phyloP scores from a whole-genome alignment of 2,329 filamentous ascomycete genomes.

The Pseudogymnoascus sp. region DNA sequence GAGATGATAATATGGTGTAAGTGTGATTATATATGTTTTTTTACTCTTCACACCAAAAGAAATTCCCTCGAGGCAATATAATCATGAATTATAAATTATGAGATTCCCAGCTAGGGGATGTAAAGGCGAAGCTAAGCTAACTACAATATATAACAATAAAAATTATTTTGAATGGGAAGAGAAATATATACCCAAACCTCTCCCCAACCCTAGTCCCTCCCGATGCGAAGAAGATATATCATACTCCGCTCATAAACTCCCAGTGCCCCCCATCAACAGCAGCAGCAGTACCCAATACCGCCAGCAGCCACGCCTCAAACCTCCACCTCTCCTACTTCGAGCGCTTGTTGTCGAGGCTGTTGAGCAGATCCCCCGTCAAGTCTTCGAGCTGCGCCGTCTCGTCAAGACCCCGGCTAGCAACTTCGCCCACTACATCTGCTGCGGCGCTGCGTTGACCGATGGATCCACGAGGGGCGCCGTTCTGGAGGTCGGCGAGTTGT shows the following conservation, averaged over 20 bases:
- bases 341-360: no score
- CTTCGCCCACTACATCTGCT: no score
- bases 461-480: no score
- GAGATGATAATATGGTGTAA: background rate
- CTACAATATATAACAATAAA: background rate
- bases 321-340: no score
- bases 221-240: no score
- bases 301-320: no score
- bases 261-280: background rate
- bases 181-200: background rate
- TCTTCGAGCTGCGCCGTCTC: no score
- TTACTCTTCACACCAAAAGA: background rate
- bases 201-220: background rate
- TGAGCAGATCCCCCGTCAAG: no score
- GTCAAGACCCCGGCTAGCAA: no score
- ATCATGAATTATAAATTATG: no score
- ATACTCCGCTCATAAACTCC: background rate
- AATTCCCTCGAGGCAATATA: background rate
- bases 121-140: background rate
- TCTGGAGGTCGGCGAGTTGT: no score
- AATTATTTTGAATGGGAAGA: background rate
- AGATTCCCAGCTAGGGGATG: background rate
- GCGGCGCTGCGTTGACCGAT: no score
- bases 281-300: background rate
- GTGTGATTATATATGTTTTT: background rate